A percentile compares a stretch with the other conserved stretches of the same genome.
phyloP scores from a whole-genome alignment of 345 rosid genomes.

The Linum lewisii region DNA sequence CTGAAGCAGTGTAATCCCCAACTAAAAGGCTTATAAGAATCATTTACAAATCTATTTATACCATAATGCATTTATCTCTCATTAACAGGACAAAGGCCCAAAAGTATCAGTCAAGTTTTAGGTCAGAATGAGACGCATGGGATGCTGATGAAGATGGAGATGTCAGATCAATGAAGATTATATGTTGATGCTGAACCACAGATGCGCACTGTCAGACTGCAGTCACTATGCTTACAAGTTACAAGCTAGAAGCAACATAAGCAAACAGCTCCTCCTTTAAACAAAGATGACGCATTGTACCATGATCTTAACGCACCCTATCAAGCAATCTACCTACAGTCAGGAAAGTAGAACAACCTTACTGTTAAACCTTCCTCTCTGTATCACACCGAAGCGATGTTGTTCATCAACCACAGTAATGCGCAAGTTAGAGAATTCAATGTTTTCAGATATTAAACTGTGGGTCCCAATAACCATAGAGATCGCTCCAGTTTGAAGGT shows the following conservation, averaged over 20 bases:
- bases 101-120: no score
- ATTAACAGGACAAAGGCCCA: no score
- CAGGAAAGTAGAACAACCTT: slow-evolving; percentile 50
- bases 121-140: not conserved
- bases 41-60: no score
- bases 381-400: slow-evolving; percentile 97
- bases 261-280: no score
- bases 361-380: slow-evolving; percentile 91
- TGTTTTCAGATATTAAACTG: slow-evolving; percentile 73
- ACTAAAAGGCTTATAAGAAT: no score
- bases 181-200: no score
- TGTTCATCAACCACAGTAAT: slow-evolving; percentile 95
- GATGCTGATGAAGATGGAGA: not conserved
- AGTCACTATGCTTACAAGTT: no score
- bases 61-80: no score
- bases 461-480: slow-evolving; percentile 92
- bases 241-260: no score
- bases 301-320: not conserved
- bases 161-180: not conserved
- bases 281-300: no score
- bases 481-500: slow-evolving; percentile 71
- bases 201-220: no score
- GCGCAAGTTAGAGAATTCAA: slow-evolving; percentile 80
- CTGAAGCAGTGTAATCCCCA: no score
- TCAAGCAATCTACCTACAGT: not conserved